These are phyloP conservation scores for Erysimum cheiranthoides DNA, from an alignment of 345 rosid species.

Conservation along the genomic window DNA sequence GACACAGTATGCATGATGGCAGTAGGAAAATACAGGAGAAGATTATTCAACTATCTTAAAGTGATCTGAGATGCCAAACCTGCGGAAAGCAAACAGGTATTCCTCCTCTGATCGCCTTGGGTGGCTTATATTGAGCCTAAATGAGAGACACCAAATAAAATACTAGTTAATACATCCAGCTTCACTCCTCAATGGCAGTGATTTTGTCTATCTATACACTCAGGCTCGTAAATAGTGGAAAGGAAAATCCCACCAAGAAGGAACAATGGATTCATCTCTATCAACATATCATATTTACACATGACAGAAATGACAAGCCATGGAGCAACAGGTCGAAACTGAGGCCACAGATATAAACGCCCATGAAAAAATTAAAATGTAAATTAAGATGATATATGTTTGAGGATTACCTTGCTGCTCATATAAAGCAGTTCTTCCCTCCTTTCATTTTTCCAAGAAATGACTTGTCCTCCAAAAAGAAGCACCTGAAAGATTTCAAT, in stretches of 20 bases:
- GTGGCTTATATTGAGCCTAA: slow-evolving; percentile 74
- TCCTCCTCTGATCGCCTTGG: slow-evolving; percentile 85
- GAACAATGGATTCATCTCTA: slow-evolving; percentile 7
- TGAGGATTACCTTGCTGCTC: slow-evolving; percentile 74
- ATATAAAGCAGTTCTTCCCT: slow-evolving; percentile 81
- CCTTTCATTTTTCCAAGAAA: slow-evolving; percentile 94
- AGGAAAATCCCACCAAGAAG: slow-evolving; percentile 6
- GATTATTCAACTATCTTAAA: slow-evolving; percentile 13
- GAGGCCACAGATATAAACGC: background rate
- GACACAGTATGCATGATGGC: slow-evolving; percentile 9
- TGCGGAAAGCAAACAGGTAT: slow-evolving; percentile 91
- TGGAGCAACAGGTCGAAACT: background rate
- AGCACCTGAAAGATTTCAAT: slow-evolving; percentile 69
- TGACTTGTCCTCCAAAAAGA: slow-evolving; percentile 84
- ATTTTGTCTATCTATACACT: background rate
- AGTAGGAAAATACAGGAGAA: slow-evolving; percentile 16
- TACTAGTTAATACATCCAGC: background rate
- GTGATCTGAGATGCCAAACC: slow-evolving; percentile 56
- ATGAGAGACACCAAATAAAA: slow-evolving; percentile 24
- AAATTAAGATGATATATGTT: background rate
- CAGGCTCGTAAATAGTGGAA: background rate
- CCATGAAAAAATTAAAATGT: background rate
- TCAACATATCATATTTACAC: background rate
- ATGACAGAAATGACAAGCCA: slow-evolving; percentile 23
- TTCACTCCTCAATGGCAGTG: background rate